Base-by-base conservation (phyloP, 331 rosid genomes). In the Telfairia occidentalis region DNA sequence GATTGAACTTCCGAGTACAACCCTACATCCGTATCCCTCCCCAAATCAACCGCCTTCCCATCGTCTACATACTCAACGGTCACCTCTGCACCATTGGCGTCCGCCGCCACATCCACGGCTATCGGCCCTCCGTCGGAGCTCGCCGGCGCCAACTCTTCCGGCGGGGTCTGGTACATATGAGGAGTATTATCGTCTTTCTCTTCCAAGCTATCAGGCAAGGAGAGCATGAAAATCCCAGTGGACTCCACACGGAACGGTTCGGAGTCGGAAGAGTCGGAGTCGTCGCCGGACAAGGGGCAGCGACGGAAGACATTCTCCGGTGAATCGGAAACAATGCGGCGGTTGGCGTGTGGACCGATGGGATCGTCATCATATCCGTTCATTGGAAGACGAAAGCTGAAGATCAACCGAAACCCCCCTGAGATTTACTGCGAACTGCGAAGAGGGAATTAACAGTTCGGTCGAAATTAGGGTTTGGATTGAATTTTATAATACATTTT, bases 191-290 rank as follows among this genome's bases (percentile, higher is more conserved):
- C 72, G 55, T 28, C 59, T 30, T 76, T 55, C 2, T 76, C 60
- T 35, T 76, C 58, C 49, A 60, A 46, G 28, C 61, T 76, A 16
- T 76, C 79, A 10, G 59, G 79, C 5, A 37, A 73, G 2, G 73
- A 76, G 5, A 45, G 49, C 73, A 74, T 74, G 49, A 76, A n/a
- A 63, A 76, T 76, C 32, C 61, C 74, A 9, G 59, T 46, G 32
- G 73, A 28, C 73, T 63, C 48, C 19, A 35, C 37, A 18, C 0
- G 67, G 45, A 37, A 11, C 26, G 26, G 23, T 24, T 18, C 69
- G 46, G 23, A 61, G 5, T 29, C 74, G 11, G 79, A 60, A 2
- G 79, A 65, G 5, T 76, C 61, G 7, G 79, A 28, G 26, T 45
- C 73, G 13, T 60, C 18, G 29, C 45, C 13, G 79, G 73, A 30